Evolutionary conservation across 2,329 filamentous ascomycete species (phyloP).

Genomic region (Ceratocystis huliohia): DNA sequence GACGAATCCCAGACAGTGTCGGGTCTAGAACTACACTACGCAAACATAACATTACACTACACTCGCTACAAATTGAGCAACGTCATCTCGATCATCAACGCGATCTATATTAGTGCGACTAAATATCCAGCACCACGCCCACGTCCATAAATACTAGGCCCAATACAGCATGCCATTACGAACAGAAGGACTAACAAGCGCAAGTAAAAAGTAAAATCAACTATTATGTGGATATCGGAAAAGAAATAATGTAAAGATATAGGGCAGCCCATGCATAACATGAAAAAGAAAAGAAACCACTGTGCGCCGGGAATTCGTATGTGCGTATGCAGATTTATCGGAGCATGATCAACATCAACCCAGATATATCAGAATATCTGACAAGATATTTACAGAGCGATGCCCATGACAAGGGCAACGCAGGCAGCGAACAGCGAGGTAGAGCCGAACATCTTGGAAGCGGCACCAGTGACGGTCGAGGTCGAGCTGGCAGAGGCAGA

Average conservation of each 20-base stretch:
- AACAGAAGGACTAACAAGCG: not conserved
- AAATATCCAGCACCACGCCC: not conserved
- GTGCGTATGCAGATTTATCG: constrained; percentile 13
- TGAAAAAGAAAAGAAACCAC: constrained; percentile 11
- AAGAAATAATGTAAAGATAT: constrained; percentile 11
- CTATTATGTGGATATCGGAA: constrained; percentile 19
- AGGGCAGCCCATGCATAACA: constrained; percentile 12
- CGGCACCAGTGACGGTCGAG: constrained; percentile 6
- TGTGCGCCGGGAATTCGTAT: not conserved
- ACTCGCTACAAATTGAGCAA: not conserved
- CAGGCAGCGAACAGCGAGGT: constrained; percentile 17
- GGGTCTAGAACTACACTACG: too few relatives aligned
- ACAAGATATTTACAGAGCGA: constrained; percentile 18
- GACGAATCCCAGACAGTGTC: not conserved
- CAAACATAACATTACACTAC: too few relatives aligned
- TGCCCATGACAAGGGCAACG: constrained; percentile 14
- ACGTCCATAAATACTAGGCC: not conserved
- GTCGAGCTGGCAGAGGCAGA: not conserved
- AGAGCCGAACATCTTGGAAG: constrained; percentile 9
- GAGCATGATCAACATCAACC: constrained; percentile 6
- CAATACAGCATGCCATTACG: not conserved
- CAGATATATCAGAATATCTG: not conserved
- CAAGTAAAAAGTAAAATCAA: constrained; percentile 14
- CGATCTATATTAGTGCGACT: not conserved
- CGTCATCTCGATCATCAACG: not conserved